A percentile compares a stretch with the other conserved stretches of the same genome.
phyloP scores from a whole-genome alignment of 257 asterid species.

The Scutellaria barbata region DNA sequence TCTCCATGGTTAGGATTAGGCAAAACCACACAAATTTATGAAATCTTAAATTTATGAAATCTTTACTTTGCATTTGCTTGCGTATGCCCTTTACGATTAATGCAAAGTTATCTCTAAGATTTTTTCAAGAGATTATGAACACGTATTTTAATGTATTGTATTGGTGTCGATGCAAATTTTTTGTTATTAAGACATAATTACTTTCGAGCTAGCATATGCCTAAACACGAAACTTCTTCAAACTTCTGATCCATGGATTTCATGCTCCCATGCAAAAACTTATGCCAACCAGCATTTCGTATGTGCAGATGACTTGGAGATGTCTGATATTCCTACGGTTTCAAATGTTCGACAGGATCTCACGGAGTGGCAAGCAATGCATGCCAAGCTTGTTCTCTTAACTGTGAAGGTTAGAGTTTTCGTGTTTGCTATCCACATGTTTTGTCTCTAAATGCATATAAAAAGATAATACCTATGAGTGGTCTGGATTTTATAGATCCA shows the following conservation, averaged over 20 bases:
- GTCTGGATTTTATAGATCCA: conserved; percentile 2
- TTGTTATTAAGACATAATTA: conserved; percentile 20
- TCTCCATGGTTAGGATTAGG: background rate
- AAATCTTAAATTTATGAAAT: conserved; percentile 23
- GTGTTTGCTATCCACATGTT: background rate
- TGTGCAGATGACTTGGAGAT: conserved; percentile 75
- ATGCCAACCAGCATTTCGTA: conserved; percentile 33
- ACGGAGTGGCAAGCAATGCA: conserved; percentile 92
- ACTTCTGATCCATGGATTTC: conserved; percentile 25
- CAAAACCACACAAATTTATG: conserved; percentile 10
- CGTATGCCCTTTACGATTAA: conserved; percentile 3
- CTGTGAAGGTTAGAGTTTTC: conserved; percentile 70
- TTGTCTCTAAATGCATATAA: background rate
- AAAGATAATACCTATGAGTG: background rate
- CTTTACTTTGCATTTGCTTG: conserved; percentile 25
- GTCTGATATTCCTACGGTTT: conserved; percentile 75
- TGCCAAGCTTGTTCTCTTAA: conserved; percentile 83
- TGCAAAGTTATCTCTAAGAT: conserved; percentile 2
- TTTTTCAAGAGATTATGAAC: background rate
- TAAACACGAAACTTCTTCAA: conserved; percentile 10
- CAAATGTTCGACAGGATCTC: conserved; percentile 92
- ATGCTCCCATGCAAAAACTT: conserved; percentile 22
- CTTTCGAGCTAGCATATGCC: conserved; percentile 22
- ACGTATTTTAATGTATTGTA: background rate
- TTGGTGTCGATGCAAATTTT: conserved; percentile 6